Evolutionary conservation across 306 rosid genomes (phyloP).

Genomic region (Casuarina equisetifolia): DNA sequence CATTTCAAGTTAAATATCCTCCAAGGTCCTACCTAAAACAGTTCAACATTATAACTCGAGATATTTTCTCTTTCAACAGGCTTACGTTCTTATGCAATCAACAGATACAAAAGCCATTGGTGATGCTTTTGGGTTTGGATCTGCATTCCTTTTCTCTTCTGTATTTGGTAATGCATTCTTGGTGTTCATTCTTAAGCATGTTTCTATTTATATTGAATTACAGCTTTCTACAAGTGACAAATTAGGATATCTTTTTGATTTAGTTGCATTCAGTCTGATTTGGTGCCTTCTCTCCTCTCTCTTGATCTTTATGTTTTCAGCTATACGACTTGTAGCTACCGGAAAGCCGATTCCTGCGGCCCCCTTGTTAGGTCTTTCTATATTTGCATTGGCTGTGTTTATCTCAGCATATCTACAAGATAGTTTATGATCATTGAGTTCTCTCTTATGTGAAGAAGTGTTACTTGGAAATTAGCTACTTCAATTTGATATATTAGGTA

Average conservation of each 20-base stretch:
- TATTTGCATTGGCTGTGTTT: conserved; percentile 25
- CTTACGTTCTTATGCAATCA: conserved; percentile 20
- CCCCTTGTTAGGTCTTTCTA: conserved; percentile 27
- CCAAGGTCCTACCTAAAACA: neutral
- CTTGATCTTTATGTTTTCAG: conserved; percentile 1
- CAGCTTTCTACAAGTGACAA: neutral
- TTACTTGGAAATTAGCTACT: neutral
- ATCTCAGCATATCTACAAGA: conserved; percentile 22
- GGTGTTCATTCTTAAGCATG: neutral
- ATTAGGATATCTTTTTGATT: neutral
- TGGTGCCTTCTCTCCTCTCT: neutral
- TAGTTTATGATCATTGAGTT: neutral
- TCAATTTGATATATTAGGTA: neutral
- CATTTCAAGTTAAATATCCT: neutral
- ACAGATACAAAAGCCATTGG: conserved; percentile 27
- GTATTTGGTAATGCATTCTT: conserved; percentile 23
- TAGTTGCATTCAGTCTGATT: neutral
- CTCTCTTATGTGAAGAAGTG: neutral
- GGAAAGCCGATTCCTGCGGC: conserved; percentile 23
- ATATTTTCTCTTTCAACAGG: conserved; percentile 12
- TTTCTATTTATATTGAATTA: neutral
- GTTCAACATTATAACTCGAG: neutral
- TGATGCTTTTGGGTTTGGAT: conserved; percentile 35
- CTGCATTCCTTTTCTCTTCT: conserved; percentile 27
- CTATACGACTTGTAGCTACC: conserved; percentile 27